Evolutionary conservation across 441 rosid species (phyloP).

Genomic region (Pelargonium myrrhifolium): DNA sequence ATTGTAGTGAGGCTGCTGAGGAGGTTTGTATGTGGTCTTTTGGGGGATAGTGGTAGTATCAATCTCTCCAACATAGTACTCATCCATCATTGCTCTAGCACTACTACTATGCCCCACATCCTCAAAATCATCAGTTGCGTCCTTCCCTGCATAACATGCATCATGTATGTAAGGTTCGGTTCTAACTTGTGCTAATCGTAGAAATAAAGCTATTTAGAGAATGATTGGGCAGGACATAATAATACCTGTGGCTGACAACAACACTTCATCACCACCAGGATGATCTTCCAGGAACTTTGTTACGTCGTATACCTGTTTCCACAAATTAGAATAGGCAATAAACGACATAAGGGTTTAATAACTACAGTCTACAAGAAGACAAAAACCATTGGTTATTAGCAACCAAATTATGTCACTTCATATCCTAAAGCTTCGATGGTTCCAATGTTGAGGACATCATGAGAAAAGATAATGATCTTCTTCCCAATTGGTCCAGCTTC

Average conservation of each 20-base stretch:
- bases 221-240: background rate
- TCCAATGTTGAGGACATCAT: too few relatives aligned
- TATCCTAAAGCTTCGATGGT: too few relatives aligned
- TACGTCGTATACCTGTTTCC: slow-evolving; percentile 68
- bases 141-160: slow-evolving; percentile 49
- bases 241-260: slow-evolving; percentile 73
- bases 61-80: slow-evolving; percentile 57
- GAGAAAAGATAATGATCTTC: too few relatives aligned
- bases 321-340: background rate
- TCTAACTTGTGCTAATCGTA: background rate
- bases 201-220: background rate
- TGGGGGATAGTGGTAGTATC: slow-evolving; percentile 61
- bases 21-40: slow-evolving; percentile 44
- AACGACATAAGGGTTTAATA: background rate
- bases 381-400: background rate
- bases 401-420: too few relatives aligned
- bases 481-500: too few relatives aligned
- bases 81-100: slow-evolving; percentile 83
- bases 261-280: slow-evolving; percentile 95
- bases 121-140: slow-evolving; percentile 84
- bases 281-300: slow-evolving; percentile 92
- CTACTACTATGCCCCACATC: slow-evolving; percentile 84
- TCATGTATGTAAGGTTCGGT: background rate
- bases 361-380: background rate
- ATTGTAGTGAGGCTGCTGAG: slow-evolving; percentile 55